A percentile compares a stretch with the other conserved stretches of the same genome.
Conservation (phyloP, 1,284 basidiomycete genomes). For the Omphalotus olearius region DNA sequence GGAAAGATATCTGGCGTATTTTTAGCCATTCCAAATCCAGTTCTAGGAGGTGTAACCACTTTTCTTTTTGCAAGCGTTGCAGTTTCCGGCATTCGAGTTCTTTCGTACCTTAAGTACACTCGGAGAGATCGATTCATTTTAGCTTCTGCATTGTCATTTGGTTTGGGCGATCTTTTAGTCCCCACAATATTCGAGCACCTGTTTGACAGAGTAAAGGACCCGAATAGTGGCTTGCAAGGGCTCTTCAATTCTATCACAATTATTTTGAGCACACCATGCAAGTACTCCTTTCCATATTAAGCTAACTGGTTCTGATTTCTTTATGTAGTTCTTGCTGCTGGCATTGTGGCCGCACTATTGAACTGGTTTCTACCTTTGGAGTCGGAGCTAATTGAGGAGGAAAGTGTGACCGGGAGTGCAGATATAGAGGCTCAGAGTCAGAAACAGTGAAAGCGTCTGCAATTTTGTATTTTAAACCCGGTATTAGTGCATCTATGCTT, state of each 20-base stretch:
- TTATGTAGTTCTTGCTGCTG: conserved; percentile 55
- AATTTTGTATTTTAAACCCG: background rate
- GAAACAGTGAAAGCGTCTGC: background rate
- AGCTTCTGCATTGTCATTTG: conserved; percentile 67
- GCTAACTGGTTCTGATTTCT: background rate
- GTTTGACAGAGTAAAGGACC: conserved; percentile 58
- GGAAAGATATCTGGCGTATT: conserved; percentile 81
- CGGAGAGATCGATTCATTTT: conserved; percentile 77
- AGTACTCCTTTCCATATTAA: conserved; percentile 24
- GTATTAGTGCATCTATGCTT: background rate
- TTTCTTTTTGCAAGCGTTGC: conserved; percentile 70
- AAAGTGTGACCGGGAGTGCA: background rate
- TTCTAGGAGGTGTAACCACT: conserved; percentile 81
- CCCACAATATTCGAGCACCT: conserved; percentile 60
- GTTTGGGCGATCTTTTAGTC: conserved; percentile 65
- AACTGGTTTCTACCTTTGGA: conserved; percentile 64
- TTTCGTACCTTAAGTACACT: conserved; percentile 61
- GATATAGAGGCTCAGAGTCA: conserved; percentile 1
- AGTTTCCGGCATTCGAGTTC: conserved; percentile 71
- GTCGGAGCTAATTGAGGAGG: conserved; percentile 26
- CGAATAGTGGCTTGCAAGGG: conserved; percentile 60
- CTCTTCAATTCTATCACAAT: conserved; percentile 78
- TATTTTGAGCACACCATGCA: conserved; percentile 73
- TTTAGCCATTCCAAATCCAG: conserved; percentile 75
- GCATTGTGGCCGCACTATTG: conserved; percentile 60